Conservation (phyloP, 352 stramenopile species). For the Phytophthora fragariae region DNA sequence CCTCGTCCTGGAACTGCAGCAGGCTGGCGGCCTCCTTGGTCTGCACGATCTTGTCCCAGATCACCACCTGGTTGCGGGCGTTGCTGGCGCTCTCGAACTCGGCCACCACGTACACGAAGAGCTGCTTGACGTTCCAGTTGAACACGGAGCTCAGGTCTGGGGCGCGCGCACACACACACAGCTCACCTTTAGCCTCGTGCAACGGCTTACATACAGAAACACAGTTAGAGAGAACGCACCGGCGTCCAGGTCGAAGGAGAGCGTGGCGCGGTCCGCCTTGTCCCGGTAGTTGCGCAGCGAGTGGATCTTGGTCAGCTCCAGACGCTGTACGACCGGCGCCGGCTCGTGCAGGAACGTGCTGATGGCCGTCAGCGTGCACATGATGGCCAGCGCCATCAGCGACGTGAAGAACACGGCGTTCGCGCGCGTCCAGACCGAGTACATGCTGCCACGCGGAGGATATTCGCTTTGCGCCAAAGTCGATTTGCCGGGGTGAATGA, state of each 20-base stretch:
- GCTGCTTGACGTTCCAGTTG: slow-evolving; percentile 93
- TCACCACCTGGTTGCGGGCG: slow-evolving; percentile 78
- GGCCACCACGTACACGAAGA: slow-evolving; percentile 90
- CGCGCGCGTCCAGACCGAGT: slow-evolving; percentile 87
- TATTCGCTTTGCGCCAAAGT: slow-evolving; percentile 12
- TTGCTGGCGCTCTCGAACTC: slow-evolving; percentile 81
- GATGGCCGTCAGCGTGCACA: slow-evolving; percentile 78
- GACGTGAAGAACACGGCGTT: slow-evolving; percentile 88
- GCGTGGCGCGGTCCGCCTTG: slow-evolving; percentile 78
- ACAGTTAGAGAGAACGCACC: slow-evolving; percentile 42
- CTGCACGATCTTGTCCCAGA: slow-evolving; percentile 89
- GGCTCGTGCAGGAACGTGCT: slow-evolving; percentile 77
- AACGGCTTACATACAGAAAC: background rate
- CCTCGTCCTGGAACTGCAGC: slow-evolving; percentile 69
- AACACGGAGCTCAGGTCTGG: slow-evolving; percentile 86
- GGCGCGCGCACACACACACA: background rate
- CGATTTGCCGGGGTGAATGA: background rate
- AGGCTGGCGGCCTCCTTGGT: slow-evolving; percentile 56
- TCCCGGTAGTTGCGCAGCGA: slow-evolving; percentile 88
- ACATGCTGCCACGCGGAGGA: slow-evolving; percentile 55
- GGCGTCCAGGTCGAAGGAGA: slow-evolving; percentile 85
- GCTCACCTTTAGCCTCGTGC: background rate
- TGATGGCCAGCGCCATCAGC: slow-evolving; percentile 75
- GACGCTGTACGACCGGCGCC: slow-evolving; percentile 58
- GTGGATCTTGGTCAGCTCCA: slow-evolving; percentile 75